Percentiles rank a stretch among this genome's conserved stretches.
Evolutionary conservation across 495 filamentous ascomycete species (phyloP).

Genomic region (Acidomyces sp.): DNA sequence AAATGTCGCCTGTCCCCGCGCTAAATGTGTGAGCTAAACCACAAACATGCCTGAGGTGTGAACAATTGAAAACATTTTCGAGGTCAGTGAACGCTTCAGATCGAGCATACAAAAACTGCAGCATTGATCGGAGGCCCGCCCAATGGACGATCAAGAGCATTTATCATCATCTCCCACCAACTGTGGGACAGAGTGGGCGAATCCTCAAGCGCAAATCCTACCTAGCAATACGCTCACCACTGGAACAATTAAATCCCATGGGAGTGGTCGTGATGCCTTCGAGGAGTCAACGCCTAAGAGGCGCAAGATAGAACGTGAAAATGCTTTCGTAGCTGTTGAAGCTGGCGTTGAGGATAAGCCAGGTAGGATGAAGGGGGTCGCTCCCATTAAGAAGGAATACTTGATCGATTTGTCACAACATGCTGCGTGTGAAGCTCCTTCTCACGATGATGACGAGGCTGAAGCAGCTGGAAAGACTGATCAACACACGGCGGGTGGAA

Average conservation of each 20-base stretch:
- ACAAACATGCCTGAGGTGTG: no score
- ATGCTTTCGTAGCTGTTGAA: constrained; percentile 1
- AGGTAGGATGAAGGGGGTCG: constrained; percentile 52
- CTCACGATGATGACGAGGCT: constrained; percentile 28
- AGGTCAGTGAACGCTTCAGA: no score
- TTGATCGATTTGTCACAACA: constrained; percentile 19
- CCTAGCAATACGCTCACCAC: constrained; percentile 21
- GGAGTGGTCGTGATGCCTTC: not conserved
- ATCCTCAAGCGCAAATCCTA: constrained; percentile 15
- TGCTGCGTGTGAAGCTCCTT: not conserved
- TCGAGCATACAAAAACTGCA: no score
- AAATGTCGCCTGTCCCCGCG: no score
- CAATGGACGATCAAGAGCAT: constrained; percentile 6
- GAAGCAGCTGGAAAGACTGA: constrained; percentile 26
- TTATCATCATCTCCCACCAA: constrained; percentile 6
- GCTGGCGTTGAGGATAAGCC: constrained; percentile 21
- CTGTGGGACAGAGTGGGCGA: not conserved
- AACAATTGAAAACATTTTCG: no score
- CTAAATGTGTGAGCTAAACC: no score
- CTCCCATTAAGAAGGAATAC: constrained; percentile 75
- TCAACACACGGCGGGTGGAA: constrained; percentile 12
- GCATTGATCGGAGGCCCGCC: constrained; percentile 9
- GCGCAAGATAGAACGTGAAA: constrained; percentile 38
- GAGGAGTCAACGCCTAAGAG: constrained; percentile 45
- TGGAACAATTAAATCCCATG: constrained; percentile 21